These are phyloP conservation scores for Colletotrichum sp. DNA, from an alignment of 2,329 filamentous ascomycete genomes.

Conservation along the genomic window DNA sequence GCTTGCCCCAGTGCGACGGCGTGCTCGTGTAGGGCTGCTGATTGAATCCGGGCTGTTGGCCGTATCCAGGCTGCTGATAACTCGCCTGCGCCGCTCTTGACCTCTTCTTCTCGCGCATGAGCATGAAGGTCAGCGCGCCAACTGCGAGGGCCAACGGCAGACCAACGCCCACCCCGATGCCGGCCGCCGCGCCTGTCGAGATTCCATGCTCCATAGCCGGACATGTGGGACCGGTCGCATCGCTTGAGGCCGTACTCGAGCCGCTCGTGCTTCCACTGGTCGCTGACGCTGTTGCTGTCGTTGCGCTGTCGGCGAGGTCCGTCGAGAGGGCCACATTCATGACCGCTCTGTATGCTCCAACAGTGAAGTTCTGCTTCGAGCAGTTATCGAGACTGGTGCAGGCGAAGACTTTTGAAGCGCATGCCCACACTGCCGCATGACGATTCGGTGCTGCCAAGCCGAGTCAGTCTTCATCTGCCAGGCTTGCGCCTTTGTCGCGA, in stretches of 20 bases:
- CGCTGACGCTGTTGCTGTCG: not conserved
- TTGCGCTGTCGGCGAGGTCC: not conserved
- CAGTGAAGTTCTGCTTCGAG: constrained; percentile 2
- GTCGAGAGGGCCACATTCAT: constrained; percentile 10
- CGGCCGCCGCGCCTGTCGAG: constrained; percentile 7
- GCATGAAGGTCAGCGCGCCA: not conserved
- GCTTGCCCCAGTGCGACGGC: not conserved
- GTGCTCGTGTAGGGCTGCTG: not conserved
- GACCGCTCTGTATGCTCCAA: not conserved
- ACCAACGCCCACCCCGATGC: constrained; percentile 13
- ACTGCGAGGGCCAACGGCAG: constrained; percentile 2
- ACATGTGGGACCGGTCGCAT: not conserved
- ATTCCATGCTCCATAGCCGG: not conserved
- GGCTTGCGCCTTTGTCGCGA: not conserved
- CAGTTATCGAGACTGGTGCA: constrained; percentile 4
- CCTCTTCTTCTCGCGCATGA: constrained; percentile 17
- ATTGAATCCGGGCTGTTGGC: not conserved
- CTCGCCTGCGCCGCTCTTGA: not conserved
- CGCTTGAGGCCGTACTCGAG: not conserved
- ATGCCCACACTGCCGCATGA: not conserved
- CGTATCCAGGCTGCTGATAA: not conserved
- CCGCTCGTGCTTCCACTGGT: not conserved
- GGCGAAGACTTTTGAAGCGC: not conserved
- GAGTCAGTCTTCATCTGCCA: not conserved
- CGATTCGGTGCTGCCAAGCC: not conserved